Evolutionary conservation across 2,329 filamentous ascomycete genomes (phyloP).

Genomic region (Pseudocercospora macadamiae): DNA sequence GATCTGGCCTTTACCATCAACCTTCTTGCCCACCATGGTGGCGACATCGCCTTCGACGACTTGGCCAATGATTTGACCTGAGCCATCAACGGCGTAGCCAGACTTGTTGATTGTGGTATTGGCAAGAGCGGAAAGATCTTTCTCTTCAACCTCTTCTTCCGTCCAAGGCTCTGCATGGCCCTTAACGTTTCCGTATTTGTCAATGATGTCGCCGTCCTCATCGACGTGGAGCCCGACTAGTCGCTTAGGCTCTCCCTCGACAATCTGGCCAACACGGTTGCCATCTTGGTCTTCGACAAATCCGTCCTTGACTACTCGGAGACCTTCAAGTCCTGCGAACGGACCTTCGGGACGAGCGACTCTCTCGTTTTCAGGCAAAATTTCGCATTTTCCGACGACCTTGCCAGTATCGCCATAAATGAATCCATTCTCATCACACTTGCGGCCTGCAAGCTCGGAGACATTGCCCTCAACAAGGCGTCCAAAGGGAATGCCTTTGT

Average conservation of each 20-base stretch:
- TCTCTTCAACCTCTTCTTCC: conserved; percentile 51
- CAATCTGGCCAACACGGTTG: conserved; percentile 72
- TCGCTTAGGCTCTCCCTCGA: conserved; percentile 70
- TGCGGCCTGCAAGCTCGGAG: conserved; percentile 59
- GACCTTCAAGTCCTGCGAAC: conserved; percentile 67
- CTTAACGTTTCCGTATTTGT: conserved; percentile 69
- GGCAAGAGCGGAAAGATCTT: conserved; percentile 62
- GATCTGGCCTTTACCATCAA: conserved; percentile 65
- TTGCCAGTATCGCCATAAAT: conserved; percentile 61
- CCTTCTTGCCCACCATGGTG: conserved; percentile 62
- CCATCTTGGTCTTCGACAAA: conserved; percentile 79
- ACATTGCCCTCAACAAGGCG: conserved; percentile 60
- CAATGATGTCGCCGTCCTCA: conserved; percentile 79
- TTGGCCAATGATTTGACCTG: conserved; percentile 61
- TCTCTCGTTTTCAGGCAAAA: conserved; percentile 60
- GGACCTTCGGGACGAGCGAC: conserved; percentile 64
- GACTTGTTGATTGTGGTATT: conserved; percentile 67
- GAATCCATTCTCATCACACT: conserved; percentile 58
- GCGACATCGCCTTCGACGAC: conserved; percentile 60
- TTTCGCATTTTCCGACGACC: conserved; percentile 59
- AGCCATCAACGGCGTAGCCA: conserved; percentile 63
- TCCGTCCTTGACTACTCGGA: conserved; percentile 69
- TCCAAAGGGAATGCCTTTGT: conserved; percentile 58
- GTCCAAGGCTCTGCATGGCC: conserved; percentile 63
- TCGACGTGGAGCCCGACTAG: conserved; percentile 76